A percentile compares a stretch with the other conserved stretches of the same genome.
Conservation (phyloP, 176 grass and related monocot genomes). For the Musa troglodytarum region DNA sequence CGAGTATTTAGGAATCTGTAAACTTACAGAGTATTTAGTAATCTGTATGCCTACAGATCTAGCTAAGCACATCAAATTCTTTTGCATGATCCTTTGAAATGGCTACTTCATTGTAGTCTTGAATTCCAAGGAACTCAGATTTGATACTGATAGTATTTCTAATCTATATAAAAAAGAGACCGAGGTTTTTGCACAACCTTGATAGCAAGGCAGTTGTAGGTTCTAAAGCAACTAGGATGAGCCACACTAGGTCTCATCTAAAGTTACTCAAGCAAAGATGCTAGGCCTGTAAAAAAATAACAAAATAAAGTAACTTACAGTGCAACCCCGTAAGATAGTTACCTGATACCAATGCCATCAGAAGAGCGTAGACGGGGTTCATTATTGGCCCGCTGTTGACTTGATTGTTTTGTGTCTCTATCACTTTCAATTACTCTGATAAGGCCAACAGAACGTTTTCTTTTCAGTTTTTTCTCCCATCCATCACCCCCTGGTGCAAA, state of each 20-base stretch:
- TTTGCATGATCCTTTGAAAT: not conserved
- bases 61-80: not conserved
- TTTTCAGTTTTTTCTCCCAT: constrained; percentile 69
- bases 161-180: not conserved
- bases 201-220: not conserved
- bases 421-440: constrained; percentile 53
- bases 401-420: constrained; percentile 35
- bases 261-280: not conserved
- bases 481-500: constrained; percentile 58
- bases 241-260: not conserved
- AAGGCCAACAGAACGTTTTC: constrained; percentile 59
- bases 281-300: not conserved
- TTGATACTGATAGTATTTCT: not conserved
- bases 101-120: not conserved
- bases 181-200: not conserved
- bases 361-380: constrained; percentile 30
- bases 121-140: not conserved
- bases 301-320: not conserved
- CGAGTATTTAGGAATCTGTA: not conserved
- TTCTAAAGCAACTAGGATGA: not conserved
- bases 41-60: not conserved
- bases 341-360: constrained; percentile 36
- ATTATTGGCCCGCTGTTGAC: constrained; percentile 32
- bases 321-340: constrained; percentile 5
- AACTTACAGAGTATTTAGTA: not conserved